Evolutionary conservation across 768 basidiomycete species (phyloP), one percentile per base, ranked within the genome.

Genomic region (Pisolithus albus): DNA sequence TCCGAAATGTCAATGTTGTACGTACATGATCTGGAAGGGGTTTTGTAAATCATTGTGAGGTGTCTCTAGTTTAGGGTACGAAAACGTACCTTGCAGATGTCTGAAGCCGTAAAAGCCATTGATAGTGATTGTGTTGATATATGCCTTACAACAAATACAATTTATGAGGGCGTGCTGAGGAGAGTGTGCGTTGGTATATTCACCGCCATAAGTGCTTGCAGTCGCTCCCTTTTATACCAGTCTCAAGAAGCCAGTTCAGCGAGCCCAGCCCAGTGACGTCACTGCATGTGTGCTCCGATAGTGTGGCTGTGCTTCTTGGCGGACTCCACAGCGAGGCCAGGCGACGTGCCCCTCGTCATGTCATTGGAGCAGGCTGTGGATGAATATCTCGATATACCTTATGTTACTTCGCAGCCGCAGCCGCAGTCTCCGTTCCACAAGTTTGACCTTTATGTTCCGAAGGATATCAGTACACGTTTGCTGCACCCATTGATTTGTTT

Each of bases 41-140:
- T n/a, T 23, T 7, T 26, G 15, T n/a, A 18, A 4, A 8, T 30
- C 16, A 43, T 32, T 32, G 46, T 3, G 34, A 18, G 18, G 7
- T 7, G 18, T 19, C 9, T 47, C 21, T 2, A 32, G 37, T 23
- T 36, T n/a, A 37, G 47, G 23, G 53, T 42, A 47, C 9, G 48
- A 45, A 23, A 23, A 69, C 68, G 45, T n/a, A 83, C 86, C 72
- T 90, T 90, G 79, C 81, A 85, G 50, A 90, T 79, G 62, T 91
- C 86, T 45, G 84, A 82, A 49, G 71, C 72, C 47, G 86, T 88
- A 70, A 84, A 75, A 42, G 88, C 67, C 88, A 90, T 86, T 59
- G 52, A 34, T 61, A 59, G 52, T 47, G 47, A 52, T 32, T 50
- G 55, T 47, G 45, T 32, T 24, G 36, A 39, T 46, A 47, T 48